Evolutionary conservation across 306 rosid genomes (phyloP), one percentile per base, ranked within the genome.

Genomic region (Sesbania bispinosa): DNA sequence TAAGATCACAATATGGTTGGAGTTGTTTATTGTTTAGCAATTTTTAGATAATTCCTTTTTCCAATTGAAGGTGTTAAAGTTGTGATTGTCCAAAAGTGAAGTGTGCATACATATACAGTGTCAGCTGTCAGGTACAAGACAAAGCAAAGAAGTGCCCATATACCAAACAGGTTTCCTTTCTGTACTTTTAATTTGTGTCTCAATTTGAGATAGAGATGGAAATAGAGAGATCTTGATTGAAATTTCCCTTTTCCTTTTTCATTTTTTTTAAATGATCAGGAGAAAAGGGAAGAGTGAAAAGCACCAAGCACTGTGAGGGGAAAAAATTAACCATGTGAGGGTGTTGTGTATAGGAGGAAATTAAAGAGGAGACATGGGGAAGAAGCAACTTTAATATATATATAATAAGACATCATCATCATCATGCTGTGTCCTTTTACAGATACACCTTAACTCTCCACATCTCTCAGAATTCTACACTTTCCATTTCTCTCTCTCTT

Each of bases 311-410:
- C 75, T 57, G 53, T 41, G 65, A 69, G 41, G 16, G n/a, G 7
- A 46, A 73, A 59, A 20, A 26, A 29, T 9, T 46, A 26, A 73
- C 48, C 46, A 19, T 59, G 51, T 62, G 80, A 32, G 69, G 7
- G 46, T 74, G 73, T 73, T 63, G 69, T 72, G 21, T 57, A n/a
- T n/a, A n/a, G n/a, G n/a, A n/a, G n/a, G n/a, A n/a, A n/a, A n/a
- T n/a, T n/a, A n/a, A n/a, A n/a, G n/a, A n/a, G n/a, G n/a, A 46
- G 57, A 66, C 63, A 73, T 77, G 52, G 77, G 63, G 77, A 68
- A 76, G 74, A 64, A 23, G 86, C 80, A 74, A 57, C 86, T 74
- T 78, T 63, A 41, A 55, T 62, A n/a, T n/a, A n/a, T n/a, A n/a
- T n/a, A n/a, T n/a, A 54, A 42, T 55, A 67, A 32, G 3, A 47